Conservation (phyloP, 192 early-diverging fungal species). For the Chytriomyces hyalinus region DNA sequence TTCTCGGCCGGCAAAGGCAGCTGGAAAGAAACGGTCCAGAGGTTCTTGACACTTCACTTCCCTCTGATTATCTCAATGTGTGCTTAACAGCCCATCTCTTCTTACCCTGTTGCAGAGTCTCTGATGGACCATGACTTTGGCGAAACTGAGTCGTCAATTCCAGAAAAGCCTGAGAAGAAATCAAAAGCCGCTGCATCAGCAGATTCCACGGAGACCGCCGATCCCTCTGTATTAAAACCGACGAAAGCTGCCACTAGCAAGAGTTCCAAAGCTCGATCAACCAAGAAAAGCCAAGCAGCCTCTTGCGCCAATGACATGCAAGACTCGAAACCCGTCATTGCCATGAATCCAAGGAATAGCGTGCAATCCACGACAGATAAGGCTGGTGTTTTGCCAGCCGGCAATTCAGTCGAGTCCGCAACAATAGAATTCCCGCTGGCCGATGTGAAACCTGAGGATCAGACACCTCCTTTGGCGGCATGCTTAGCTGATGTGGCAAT, state of each 20-base stretch:
- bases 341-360: not conserved
- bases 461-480: not conserved
- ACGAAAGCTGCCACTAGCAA: not conserved
- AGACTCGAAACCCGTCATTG: too few relatives aligned
- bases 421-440: not conserved
- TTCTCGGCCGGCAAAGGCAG: not conserved
- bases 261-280: not conserved
- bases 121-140: not conserved
- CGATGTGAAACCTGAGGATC: not conserved
- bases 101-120: not conserved
- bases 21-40: not conserved
- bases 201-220: conserved; percentile 1
- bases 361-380: not conserved
- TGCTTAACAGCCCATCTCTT: not conserved
- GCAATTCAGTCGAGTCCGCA: not conserved
- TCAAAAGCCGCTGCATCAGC: not conserved
- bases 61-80: not conserved
- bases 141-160: not conserved
- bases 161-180: not conserved
- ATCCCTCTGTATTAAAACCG: not conserved
- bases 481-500: not conserved
- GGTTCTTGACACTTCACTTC: not conserved
- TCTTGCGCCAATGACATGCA: not conserved
- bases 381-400: not conserved
- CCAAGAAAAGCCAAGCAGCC: not conserved